phyloP scores from a whole-genome alignment of 805 yeast species.

The Saturnispora saitoi region DNA sequence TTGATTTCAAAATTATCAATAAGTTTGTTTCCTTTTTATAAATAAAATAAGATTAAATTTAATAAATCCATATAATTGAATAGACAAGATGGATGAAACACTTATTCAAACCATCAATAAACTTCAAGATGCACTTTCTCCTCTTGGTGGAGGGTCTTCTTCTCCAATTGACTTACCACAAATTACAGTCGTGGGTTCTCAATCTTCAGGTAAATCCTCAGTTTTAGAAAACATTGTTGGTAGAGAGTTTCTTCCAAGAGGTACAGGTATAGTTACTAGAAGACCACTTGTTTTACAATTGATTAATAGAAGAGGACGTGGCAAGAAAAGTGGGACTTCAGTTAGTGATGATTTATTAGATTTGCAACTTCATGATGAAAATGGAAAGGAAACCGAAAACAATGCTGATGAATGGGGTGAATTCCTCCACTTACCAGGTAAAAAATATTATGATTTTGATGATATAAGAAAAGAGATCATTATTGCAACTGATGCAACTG shows the following conservation, averaged over 20 bases:
- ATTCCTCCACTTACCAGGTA: slow-evolving; percentile 84
- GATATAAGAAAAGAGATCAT: slow-evolving; percentile 88
- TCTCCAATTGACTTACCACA: slow-evolving; percentile 93
- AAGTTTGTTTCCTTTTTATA: background rate
- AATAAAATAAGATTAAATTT: background rate
- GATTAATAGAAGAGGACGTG: slow-evolving; percentile 41
- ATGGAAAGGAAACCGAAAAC: slow-evolving; percentile 53
- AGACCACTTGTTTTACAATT: slow-evolving; percentile 79
- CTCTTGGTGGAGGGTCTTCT: slow-evolving; percentile 80
- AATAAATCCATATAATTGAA: background rate
- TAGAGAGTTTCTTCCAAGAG: slow-evolving; percentile 84
- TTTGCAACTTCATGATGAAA: slow-evolving; percentile 35
- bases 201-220: slow-evolving; percentile 82
- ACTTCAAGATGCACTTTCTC: slow-evolving; percentile 94
- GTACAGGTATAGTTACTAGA: slow-evolving; percentile 88
- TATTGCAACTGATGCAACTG: slow-evolving; percentile 78
- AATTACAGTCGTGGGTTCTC: slow-evolving; percentile 92
- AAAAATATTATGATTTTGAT: slow-evolving; percentile 78
- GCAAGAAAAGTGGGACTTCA: slow-evolving; percentile 23
- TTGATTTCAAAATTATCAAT: background rate
- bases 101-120: slow-evolving; percentile 81
- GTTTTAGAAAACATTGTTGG: slow-evolving; percentile 89
- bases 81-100: slow-evolving; percentile 54
- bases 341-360: slow-evolving; percentile 33
- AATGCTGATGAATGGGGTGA: slow-evolving; percentile 94